Conservation (phyloP, 495 filamentous ascomycete genomes). For the Aspergillus haitiensis region DNA sequence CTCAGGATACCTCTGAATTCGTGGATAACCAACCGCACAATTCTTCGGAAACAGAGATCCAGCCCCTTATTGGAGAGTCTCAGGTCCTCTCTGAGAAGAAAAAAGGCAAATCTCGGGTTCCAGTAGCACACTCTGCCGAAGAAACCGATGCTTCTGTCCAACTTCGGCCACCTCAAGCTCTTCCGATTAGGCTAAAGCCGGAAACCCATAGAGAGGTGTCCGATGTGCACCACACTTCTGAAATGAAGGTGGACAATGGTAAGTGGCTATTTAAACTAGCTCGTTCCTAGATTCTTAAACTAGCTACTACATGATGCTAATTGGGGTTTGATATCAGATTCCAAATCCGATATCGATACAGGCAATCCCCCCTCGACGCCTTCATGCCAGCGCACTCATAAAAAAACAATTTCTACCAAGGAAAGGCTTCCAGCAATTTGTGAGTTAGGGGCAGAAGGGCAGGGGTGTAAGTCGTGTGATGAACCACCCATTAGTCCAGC, state of each 20-base stretch:
- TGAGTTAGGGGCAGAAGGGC: constrained; percentile 4
- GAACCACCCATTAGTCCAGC: neutral
- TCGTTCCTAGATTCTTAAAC: neutral
- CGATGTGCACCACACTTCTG: neutral
- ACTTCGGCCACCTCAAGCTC: neutral
- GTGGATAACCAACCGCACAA: too few relatives aligned
- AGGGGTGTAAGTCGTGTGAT: neutral
- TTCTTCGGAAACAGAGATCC: neutral
- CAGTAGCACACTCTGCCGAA: neutral
- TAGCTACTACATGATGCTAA: neutral
- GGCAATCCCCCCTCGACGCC: neutral
- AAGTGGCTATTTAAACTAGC: neutral
- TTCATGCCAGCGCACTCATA: constrained; percentile 2
- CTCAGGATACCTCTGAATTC: too few relatives aligned
- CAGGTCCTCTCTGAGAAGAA: too few relatives aligned
- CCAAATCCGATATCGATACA: neutral
- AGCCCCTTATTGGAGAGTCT: neutral
- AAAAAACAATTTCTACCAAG: constrained; percentile 2
- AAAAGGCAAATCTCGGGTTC: neutral
- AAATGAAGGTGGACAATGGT: neutral
- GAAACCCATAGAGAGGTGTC: neutral
- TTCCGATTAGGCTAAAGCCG: neutral
- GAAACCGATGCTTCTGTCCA: neutral
- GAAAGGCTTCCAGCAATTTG: constrained; percentile 14
- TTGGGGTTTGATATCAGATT: neutral